Conservation (phyloP, 257 asterid species). For the Primulina huaijiensis region DNA sequence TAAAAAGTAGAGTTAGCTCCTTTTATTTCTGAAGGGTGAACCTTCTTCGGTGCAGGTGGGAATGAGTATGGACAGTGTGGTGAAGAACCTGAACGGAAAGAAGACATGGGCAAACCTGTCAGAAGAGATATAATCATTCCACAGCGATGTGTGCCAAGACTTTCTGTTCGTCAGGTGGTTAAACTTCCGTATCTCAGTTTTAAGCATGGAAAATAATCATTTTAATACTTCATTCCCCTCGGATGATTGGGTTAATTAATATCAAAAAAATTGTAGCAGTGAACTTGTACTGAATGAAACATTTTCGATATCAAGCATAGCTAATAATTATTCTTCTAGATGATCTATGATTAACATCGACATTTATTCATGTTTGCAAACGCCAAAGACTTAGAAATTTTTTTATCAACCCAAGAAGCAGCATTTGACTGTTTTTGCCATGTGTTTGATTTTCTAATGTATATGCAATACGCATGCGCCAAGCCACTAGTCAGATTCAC, state of each 20-base stretch:
- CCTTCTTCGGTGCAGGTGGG: constrained; percentile 62
- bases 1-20: background rate
- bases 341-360: background rate
- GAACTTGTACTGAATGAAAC: constrained; percentile 11
- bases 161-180: constrained; percentile 88
- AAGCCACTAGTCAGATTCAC: constrained; percentile 10
- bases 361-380: constrained; percentile 5
- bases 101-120: constrained; percentile 76
- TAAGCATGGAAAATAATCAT: background rate
- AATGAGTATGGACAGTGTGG: constrained; percentile 99
- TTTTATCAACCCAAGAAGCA: constrained; percentile 1
- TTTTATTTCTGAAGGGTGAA: constrained; percentile 21
- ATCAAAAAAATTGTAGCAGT: constrained; percentile 10
- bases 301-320: constrained; percentile 4
- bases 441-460: constrained; percentile 1
- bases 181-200: constrained; percentile 17
- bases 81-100: constrained; percentile 97
- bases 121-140: constrained; percentile 94
- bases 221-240: constrained; percentile 4
- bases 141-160: constrained; percentile 82
- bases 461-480: constrained; percentile 1
- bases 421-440: background rate
- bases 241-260: constrained; percentile 7
- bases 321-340: constrained; percentile 8
- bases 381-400: background rate